Base-by-base conservation (phyloP, 441 rosid species). In the Arabidopsis hybrid region DNA sequence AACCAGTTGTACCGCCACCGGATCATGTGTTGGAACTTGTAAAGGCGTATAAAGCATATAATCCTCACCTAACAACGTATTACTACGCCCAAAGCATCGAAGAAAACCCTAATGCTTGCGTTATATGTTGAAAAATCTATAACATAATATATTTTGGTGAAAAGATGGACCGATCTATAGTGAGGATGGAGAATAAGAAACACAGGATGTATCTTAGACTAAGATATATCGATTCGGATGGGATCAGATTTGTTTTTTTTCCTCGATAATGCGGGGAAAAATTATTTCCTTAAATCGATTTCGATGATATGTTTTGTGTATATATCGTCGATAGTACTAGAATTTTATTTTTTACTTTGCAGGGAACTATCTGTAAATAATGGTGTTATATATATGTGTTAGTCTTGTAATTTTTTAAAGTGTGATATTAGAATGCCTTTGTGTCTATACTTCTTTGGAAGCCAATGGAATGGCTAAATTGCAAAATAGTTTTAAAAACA, bases 61-160 rank as follows among this genome's bases (percentile, higher is more conserved):
- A 95, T 78, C 99, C 99, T 76, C 89, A 88, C 34, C 61, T 84
- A 80, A 87, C 97, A 26, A 78, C 84, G 10, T 78, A 92, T 63
- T 94, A 92, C 84, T 81, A 89, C 75, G 91, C 81, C 39, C 97
- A 85, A 45, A 95, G 94, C 84, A 88, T 89, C 50, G 95, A 91
- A 61, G 98, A 93, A 85, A 88, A 93, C 67, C 97, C 95, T 70
- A 91, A 89, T 76, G 97, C 94, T 58, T 93, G 97, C 72, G 89
- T 85, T 53, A 88, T 93, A 21, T 91, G 55, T 68, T 71, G 76
- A 61, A 59, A 47, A 17, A 16, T 18, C 69, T 38, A 45, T 65
- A 26, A 66, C 78, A 21, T 51, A 31, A 16, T 50, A 21, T 55
- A 29, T 39, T 39, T 70, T 61, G 83, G 60, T 47, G 13, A 12